Conservation (phyloP, 164 flowering plant species). For the Liriodendron chinense region DNA sequence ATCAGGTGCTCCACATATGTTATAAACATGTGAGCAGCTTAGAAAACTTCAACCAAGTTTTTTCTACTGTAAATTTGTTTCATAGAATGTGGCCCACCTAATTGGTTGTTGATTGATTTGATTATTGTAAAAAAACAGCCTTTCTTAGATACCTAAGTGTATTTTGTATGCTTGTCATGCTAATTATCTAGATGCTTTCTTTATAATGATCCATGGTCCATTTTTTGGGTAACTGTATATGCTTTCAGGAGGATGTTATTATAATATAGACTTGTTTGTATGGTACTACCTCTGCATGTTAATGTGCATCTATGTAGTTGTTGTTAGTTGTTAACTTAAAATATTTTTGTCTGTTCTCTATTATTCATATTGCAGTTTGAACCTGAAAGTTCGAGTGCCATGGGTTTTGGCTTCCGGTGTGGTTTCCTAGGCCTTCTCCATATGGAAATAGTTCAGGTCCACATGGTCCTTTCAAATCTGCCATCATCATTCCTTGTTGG, state of each 20-base stretch:
- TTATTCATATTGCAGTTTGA: slow-evolving; percentile 66
- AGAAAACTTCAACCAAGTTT: no score
- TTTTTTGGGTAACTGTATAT: not conserved
- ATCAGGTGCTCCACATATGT: no score
- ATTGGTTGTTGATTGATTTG: no score
- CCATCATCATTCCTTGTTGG: not conserved
- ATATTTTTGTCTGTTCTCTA: not conserved
- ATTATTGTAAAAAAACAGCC: no score
- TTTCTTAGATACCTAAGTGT: not conserved
- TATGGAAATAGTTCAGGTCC: slow-evolving; percentile 99
- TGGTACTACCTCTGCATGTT: not conserved
- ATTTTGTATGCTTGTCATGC: not conserved
- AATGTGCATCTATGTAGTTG: not conserved
- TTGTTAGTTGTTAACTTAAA: not conserved
- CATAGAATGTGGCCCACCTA: no score
- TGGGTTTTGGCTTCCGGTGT: slow-evolving; percentile 99
- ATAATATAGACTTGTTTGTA: not conserved
- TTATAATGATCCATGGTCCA: not conserved
- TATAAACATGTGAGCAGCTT: no score
- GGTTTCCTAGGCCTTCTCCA: slow-evolving; percentile 98
- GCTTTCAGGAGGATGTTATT: not conserved
- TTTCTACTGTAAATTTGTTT: no score
- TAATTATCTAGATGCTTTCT: not conserved
- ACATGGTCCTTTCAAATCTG: not conserved
- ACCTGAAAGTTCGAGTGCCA: slow-evolving; percentile 95